Evolutionary conservation across 2,329 filamentous ascomycete genomes (phyloP), one percentile per base, ranked within the genome.

Genomic region (Bimuria novae-zelandiae): DNA sequence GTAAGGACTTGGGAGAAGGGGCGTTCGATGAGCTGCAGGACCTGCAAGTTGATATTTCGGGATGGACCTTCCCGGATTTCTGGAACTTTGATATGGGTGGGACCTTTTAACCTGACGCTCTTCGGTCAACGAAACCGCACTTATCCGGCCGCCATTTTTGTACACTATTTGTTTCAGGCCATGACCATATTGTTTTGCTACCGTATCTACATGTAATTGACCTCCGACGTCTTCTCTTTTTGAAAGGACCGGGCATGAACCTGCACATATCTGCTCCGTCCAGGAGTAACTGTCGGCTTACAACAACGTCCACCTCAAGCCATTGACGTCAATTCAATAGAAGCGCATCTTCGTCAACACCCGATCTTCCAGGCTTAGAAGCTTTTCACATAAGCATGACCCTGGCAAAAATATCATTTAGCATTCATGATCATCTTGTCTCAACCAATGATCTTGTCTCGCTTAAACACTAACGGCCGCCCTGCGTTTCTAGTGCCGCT

Each of bases 1-100:
- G 35, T 3, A 39, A 49, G n/a, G 59, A 56, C 7, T 42, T 57
- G 33, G 30, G 55, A 22, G 40, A 44, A 8, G 61, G 52, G 0
- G 14, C 60, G 2, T 69, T 67, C 12, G 60, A 67, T 54, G 52
- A 52, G 4, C 37, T 69, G 37, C 59, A 65, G 17, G 65, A 70
- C 35, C 65, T 69, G 63, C 63, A 67, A 19, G 52, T 66, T 14
- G 68, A 71, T 44, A 25, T 68, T 36, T 49, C 47, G 12, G 67
- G 62, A 4, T 73, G 70, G 70, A 64, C 56, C 2, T 71, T 69
- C 36, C 65, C 69, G 0, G 70, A 72, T 41, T 72, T 72, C 54
- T 72, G 69, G 70, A 60, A 58, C 2, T 73, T 71, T 47, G 69
- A 72, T 40, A 53, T 73, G 4, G 64, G 61, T 32, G 69, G 68